Conservation (phyloP, 768 basidiomycete species). For the Termitomyces sp. region DNA sequence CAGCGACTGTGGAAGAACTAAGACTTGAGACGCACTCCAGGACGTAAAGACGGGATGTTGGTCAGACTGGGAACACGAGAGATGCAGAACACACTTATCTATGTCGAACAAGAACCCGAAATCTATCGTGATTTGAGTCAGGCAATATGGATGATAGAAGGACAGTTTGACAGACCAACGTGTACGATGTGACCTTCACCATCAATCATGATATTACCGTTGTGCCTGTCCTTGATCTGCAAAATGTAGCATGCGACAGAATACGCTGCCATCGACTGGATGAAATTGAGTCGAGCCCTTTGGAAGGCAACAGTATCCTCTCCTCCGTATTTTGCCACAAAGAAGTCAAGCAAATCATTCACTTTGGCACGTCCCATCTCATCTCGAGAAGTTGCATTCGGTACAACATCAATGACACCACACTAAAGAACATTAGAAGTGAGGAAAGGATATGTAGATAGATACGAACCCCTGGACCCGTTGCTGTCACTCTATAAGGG, state of each 20-base stretch:
- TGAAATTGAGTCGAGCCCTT: slow-evolving; percentile 89
- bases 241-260: slow-evolving; percentile 97
- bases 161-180: slow-evolving; percentile 57
- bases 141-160: not conserved
- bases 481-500: slow-evolving; percentile 96
- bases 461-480: slow-evolving; percentile 82
- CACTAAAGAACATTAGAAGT: slow-evolving; percentile 46
- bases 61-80: slow-evolving; percentile 17
- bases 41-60: slow-evolving; percentile 41
- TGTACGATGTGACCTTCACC: slow-evolving; percentile 96
- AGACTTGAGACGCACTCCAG: slow-evolving; percentile 46
- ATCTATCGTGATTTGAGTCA: slow-evolving; percentile 39
- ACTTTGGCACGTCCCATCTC: slow-evolving; percentile 99
- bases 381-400: slow-evolving; percentile 95
- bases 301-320: slow-evolving; percentile 89
- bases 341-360: slow-evolving; percentile 93
- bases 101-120: slow-evolving; percentile 98
- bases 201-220: slow-evolving; percentile 99
- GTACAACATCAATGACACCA: slow-evolving; percentile 97
- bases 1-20: slow-evolving; percentile 2
- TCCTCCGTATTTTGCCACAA: slow-evolving; percentile 88
- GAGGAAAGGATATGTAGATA: not conserved
- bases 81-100: slow-evolving; percentile 59
- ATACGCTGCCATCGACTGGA: slow-evolving; percentile 99
- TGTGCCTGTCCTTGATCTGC: slow-evolving; percentile 98